Conservation (phyloP, 225 moss, liverwort and hornwort genomes). For the Anthoceros angustus region DNA sequence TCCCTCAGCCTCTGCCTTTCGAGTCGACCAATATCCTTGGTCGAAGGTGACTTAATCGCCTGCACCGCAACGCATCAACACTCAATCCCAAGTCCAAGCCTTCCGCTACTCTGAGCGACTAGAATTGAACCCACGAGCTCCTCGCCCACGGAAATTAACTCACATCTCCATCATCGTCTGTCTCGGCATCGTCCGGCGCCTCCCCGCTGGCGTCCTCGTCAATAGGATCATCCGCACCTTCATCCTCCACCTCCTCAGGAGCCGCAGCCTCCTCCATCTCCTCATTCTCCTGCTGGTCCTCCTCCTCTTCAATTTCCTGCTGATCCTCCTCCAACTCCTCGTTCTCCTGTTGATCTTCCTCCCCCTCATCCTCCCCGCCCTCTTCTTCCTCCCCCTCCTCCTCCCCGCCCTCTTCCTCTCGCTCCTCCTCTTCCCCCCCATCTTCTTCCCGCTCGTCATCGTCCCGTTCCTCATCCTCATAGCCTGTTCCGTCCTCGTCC, state of each 20-base stretch:
- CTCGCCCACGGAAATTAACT: neutral
- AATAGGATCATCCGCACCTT: constrained; percentile 20
- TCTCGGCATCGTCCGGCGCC: constrained; percentile 26
- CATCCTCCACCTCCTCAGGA: constrained; percentile 36
- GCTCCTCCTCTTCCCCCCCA: constrained; percentile 35
- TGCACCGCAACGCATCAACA: constrained; percentile 7
- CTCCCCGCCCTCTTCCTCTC: constrained; percentile 30
- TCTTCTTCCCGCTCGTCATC: constrained; percentile 36
- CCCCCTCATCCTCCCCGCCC: constrained; percentile 21
- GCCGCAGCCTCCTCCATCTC: constrained; percentile 34
- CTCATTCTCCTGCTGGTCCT: constrained; percentile 22
- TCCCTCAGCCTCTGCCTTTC: constrained; percentile 87
- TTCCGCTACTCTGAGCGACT: no score
- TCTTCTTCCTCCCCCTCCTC: constrained; percentile 16
- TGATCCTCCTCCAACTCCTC: constrained; percentile 25
- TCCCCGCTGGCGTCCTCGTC: constrained; percentile 21
- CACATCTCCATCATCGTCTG: constrained; percentile 27
- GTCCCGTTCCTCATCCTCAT: constrained; percentile 35
- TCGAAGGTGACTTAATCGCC: constrained; percentile 38
- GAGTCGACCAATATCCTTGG: constrained; percentile 61
- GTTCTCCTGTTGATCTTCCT: constrained; percentile 17
- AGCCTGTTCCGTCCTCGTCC: constrained; percentile 31
- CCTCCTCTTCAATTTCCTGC: constrained; percentile 18
- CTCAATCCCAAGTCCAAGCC: neutral
- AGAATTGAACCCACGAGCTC: no score